Conservation (phyloP, 805 yeast genomes). For the Saccharomycopsis babjevae region DNA sequence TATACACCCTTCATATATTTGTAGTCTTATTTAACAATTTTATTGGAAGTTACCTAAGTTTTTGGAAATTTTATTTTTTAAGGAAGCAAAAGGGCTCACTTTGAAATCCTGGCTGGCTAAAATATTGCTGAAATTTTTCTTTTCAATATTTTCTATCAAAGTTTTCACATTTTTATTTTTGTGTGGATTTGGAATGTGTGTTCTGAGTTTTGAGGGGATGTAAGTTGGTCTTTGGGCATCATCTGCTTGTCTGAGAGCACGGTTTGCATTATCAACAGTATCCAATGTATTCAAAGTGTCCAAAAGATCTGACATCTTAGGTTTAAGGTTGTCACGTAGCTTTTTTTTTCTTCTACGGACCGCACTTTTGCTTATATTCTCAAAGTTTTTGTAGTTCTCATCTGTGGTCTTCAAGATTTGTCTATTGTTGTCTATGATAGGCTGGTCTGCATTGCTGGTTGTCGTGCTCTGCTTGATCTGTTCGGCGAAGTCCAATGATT, state of each 20-base stretch:
- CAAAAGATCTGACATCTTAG: slow-evolving; percentile 56
- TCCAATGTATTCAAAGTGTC: slow-evolving; percentile 34
- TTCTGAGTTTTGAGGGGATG: slow-evolving; percentile 19
- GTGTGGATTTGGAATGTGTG: slow-evolving; percentile 43
- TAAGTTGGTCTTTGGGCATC: slow-evolving; percentile 16
- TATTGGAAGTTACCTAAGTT: slow-evolving; percentile 3
- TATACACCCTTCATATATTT: no score
- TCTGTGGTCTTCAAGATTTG: slow-evolving; percentile 1
- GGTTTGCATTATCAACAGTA: slow-evolving; percentile 10
- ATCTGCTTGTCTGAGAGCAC: slow-evolving; percentile 19
- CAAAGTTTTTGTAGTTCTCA: slow-evolving; percentile 23
- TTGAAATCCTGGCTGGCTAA: slow-evolving; percentile 46
- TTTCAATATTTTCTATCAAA: slow-evolving; percentile 47
- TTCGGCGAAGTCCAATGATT: slow-evolving; percentile 9
- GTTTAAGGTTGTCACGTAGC: slow-evolving; percentile 51
- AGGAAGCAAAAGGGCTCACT: slow-evolving; percentile 49
- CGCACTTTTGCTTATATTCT: slow-evolving; percentile 56
- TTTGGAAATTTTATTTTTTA: slow-evolving; percentile 32
- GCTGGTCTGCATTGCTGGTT: not conserved
- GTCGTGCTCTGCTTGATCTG: not conserved
- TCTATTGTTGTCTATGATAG: not conserved
- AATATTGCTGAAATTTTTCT: slow-evolving; percentile 46
- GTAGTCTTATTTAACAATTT: not conserved
- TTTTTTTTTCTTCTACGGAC: slow-evolving; percentile 54
- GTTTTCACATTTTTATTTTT: slow-evolving; percentile 42